phyloP scores from a whole-genome alignment of 1,284 basidiomycete genomes.

The Ustilago loliicola region DNA sequence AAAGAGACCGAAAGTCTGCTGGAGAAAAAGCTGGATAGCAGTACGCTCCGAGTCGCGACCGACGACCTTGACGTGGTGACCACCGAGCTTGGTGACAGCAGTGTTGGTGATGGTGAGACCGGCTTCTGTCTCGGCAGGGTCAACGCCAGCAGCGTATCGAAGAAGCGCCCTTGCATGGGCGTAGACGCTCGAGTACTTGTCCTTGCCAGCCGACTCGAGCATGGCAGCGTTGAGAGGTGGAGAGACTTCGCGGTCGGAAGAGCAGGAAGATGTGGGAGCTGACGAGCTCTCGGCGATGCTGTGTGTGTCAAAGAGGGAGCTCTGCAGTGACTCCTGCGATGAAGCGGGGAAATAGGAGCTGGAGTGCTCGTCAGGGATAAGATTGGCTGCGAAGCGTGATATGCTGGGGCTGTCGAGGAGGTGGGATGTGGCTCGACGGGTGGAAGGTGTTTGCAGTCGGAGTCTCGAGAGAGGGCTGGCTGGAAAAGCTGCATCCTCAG shows the following conservation, averaged over 20 bases:
- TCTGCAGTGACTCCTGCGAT: constrained; percentile 51
- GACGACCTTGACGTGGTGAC: constrained; percentile 60
- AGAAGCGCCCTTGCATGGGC: constrained; percentile 70
- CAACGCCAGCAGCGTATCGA: constrained; percentile 59
- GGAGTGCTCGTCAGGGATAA: constrained; percentile 39
- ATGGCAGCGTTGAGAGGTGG: constrained; percentile 22
- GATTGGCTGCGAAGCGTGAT: constrained; percentile 22
- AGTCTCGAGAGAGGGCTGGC: constrained; percentile 39
- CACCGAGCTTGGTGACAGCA: constrained; percentile 32
- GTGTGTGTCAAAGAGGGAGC: constrained; percentile 49
- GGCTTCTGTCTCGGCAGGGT: constrained; percentile 46
- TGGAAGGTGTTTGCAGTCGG: constrained; percentile 27
- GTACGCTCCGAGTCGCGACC: constrained; percentile 67
- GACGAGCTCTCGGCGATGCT: constrained; percentile 46
- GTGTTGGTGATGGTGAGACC: constrained; percentile 44
- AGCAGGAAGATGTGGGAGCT: constrained; percentile 33
- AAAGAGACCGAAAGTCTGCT: constrained; percentile 55
- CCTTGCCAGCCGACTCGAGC: constrained; percentile 18
- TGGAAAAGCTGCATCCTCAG: constrained; percentile 15
- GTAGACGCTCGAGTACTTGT: constrained; percentile 66
- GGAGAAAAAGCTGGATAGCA: constrained; percentile 65
- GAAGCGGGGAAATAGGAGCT: constrained; percentile 51
- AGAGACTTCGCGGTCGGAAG: constrained; percentile 39
- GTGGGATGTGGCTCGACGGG: constrained; percentile 6
- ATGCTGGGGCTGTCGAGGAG: constrained; percentile 37